phyloP scores from a whole-genome alignment of 805 yeast species.

The Kodamaea sagamina region DNA sequence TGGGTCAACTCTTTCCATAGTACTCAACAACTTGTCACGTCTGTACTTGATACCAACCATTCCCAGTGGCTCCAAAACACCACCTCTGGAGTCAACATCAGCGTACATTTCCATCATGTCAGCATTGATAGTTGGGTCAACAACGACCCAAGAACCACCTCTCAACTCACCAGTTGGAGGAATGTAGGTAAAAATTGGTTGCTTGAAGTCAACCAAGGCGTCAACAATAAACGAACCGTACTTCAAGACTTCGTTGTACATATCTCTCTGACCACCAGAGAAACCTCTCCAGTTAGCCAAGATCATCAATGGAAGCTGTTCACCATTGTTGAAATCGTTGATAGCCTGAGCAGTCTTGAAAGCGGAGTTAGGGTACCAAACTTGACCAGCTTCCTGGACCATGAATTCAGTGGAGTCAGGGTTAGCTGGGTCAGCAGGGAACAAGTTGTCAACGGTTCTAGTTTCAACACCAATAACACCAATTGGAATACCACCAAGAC shows the following conservation, averaged over 20 bases:
- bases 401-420: constrained; percentile 87
- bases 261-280: constrained; percentile 99
- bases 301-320: constrained; percentile 94
- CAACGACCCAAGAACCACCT: constrained; percentile 99
- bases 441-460: constrained; percentile 80
- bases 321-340: constrained; percentile 96
- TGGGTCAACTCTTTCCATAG: constrained; percentile 87
- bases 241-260: constrained; percentile 97
- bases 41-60: constrained; percentile 98
- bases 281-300: constrained; percentile 99
- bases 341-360: constrained; percentile 99
- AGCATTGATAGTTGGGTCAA: constrained; percentile 94
- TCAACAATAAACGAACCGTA: constrained; percentile 97
- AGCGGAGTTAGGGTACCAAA: constrained; percentile 99
- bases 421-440: constrained; percentile 99
- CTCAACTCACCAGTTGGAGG: constrained; percentile 98
- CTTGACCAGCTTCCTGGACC: constrained; percentile 97
- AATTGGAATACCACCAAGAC: constrained; percentile 97
- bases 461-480: constrained; percentile 98
- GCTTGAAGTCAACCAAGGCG: constrained; percentile 92
- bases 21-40: constrained; percentile 85
- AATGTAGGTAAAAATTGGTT: constrained; percentile 94
- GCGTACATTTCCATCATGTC: constrained; percentile 99
- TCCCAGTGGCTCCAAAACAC: constrained; percentile 98
- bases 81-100: constrained; percentile 92